These are phyloP conservation scores for Alternaria metachromatica DNA, from an alignment of 2,329 filamentous ascomycete genomes.

Conservation along the genomic window DNA sequence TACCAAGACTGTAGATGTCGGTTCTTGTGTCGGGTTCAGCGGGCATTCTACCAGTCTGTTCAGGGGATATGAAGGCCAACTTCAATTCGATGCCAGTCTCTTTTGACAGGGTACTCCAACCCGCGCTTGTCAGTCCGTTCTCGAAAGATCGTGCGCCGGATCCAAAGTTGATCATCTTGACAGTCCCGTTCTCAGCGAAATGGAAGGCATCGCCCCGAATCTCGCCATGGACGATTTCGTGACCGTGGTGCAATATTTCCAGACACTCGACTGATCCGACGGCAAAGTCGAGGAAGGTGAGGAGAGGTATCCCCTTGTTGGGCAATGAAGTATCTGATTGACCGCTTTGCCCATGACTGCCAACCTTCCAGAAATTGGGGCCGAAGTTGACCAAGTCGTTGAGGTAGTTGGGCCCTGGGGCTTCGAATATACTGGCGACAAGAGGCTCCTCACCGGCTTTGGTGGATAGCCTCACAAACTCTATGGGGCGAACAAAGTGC, in stretches of 20 bases:
- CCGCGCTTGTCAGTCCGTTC: conserved; percentile 81
- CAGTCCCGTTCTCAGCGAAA: conserved; percentile 75
- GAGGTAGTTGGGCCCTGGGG: conserved; percentile 77
- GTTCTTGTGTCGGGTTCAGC: conserved; percentile 87
- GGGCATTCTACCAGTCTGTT: conserved; percentile 92
- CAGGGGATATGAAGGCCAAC: conserved; percentile 88
- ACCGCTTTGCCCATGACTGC: conserved; percentile 21
- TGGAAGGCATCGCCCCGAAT: conserved; percentile 91
- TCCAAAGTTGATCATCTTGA: conserved; percentile 84
- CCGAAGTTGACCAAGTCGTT: conserved; percentile 76
- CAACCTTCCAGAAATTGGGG: conserved; percentile 59
- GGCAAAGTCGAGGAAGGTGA: conserved; percentile 86
- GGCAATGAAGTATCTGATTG: conserved; percentile 18
- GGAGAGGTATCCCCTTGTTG: conserved; percentile 69
- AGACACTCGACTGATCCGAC: conserved; percentile 86
- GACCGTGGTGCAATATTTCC: conserved; percentile 88
- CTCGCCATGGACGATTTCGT: conserved; percentile 88
- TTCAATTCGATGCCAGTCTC: conserved; percentile 89
- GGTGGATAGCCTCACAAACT: conserved; percentile 74
- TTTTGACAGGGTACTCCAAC: conserved; percentile 83
- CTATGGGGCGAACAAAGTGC: conserved; percentile 81
- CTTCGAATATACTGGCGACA: conserved; percentile 80
- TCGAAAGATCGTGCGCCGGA: conserved; percentile 89
- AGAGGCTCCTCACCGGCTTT: conserved; percentile 75
- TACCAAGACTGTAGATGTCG: conserved; percentile 90